Evolutionary conservation across 805 yeast genomes (phyloP), one percentile per base, ranked within the genome.

Genomic region (Millerozyma acaciae): DNA sequence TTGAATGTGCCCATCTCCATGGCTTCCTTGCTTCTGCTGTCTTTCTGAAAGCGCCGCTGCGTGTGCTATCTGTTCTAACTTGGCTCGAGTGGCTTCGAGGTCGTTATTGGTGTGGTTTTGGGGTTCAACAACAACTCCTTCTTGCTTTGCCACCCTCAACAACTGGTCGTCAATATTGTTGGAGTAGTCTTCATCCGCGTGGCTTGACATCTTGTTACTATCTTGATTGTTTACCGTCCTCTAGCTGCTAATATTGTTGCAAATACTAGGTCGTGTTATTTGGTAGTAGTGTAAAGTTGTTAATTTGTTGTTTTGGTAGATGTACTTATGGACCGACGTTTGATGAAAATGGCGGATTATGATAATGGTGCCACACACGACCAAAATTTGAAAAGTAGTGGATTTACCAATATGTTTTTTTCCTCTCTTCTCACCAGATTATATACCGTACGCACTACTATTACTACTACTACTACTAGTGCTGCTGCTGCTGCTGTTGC

Each of bases 131-230:
- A 43, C 51, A 15, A 43, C 44, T 16, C 45, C 60, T 21, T 56
- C 63, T 32, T 59, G 65, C 39, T 62, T 63, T 32, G 54, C 68
- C 16, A 58, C 69, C 28, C 56, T 52, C 26, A 65, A 54, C 34
- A 65, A 48, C 46, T 65, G 72, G 43, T 65, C 70, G 43, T 65
- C 72, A 35, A 65, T 65, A 45, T 63, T 65, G 42, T 44, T 47
- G 6, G 55, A 38, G 32, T 51, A 54, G 28, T 47, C 54, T 23
- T 53, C 60, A 30, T 43, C 42, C 17, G 38, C 28, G 30, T 20
- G 20, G 32, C 21, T 19, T 14, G 32, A 28, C 21, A 34, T 33
- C 35, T 28, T 39, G 26, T 24, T 23, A 21, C 8, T 23, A 23
- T 15, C 15, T 20, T 21, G 16, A 10, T 28, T 5, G 14, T 13